Conservation (phyloP, 2,329 filamentous ascomycete species). For the Penicillium sp. region DNA sequence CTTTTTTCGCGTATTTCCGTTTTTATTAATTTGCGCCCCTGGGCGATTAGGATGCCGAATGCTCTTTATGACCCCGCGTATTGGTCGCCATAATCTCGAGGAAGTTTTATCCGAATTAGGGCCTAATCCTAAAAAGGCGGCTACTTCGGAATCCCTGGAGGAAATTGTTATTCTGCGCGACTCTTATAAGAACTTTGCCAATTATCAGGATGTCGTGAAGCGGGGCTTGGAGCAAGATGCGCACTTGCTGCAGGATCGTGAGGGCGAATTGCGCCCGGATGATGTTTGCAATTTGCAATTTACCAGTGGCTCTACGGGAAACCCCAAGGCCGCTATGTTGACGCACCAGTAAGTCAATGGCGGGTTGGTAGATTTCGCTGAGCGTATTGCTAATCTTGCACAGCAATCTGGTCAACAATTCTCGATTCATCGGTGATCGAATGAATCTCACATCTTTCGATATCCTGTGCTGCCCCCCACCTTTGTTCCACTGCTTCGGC, state of each 20-base stretch:
- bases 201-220: constrained; percentile 61
- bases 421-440: constrained; percentile 71
- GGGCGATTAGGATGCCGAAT: constrained; percentile 63
- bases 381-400: constrained; percentile 1
- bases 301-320: constrained; percentile 72
- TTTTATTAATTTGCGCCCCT: not conserved
- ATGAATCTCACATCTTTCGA: constrained; percentile 69
- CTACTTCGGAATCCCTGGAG: constrained; percentile 41
- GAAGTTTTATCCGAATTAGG: constrained; percentile 59
- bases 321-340: constrained; percentile 73
- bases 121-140: constrained; percentile 29
- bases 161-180: constrained; percentile 64
- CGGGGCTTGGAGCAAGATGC: constrained; percentile 53
- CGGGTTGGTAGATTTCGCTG: too few species aligned
- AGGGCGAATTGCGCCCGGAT: constrained; percentile 60
- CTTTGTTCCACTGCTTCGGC: constrained; percentile 84
- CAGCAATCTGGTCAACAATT: constrained; percentile 59
- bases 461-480: constrained; percentile 76
- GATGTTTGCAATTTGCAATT: constrained; percentile 75
- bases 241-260: constrained; percentile 54
- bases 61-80: constrained; percentile 70
- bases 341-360: constrained; percentile 60
- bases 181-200: constrained; percentile 55
- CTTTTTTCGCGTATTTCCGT: not conserved
- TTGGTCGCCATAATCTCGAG: constrained; percentile 66